These are phyloP conservation scores for Hymenochaete sp. DNA, from an alignment of 1,284 basidiomycete species.

Conservation along the genomic window DNA sequence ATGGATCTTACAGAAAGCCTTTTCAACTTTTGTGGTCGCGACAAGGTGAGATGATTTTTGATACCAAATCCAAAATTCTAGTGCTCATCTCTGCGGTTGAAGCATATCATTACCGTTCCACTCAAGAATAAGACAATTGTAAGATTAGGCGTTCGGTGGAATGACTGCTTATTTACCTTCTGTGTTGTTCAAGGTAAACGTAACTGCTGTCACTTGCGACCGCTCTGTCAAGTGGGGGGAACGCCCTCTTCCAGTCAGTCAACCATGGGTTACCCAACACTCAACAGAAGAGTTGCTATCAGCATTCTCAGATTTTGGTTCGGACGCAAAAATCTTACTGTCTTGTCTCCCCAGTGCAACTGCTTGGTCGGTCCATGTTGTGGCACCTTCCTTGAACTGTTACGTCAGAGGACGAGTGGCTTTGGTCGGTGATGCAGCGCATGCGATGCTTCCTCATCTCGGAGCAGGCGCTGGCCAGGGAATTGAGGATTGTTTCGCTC, in stretches of 20 bases:
- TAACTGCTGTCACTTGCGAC: conserved; percentile 43
- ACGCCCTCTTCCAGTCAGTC: conserved; percentile 26
- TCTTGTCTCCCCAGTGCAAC: conserved; percentile 40
- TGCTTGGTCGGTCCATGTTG: conserved; percentile 52
- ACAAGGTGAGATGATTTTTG: conserved; percentile 39
- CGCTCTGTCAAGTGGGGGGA: conserved; percentile 31
- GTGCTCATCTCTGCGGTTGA: conserved; percentile 9
- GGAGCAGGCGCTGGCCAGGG: conserved; percentile 57
- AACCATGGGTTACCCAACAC: conserved; percentile 41
- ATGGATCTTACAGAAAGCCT: conserved; percentile 30
- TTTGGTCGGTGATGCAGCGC: conserved; percentile 52
- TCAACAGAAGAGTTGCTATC: conserved; percentile 37
- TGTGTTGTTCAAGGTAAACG: conserved; percentile 37
- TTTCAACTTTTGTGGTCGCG: conserved; percentile 33
- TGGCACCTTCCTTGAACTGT: conserved; percentile 39
- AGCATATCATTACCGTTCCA: conserved; percentile 53
- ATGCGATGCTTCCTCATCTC: conserved; percentile 53
- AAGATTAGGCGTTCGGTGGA: background rate
- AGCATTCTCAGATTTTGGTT: conserved; percentile 41
- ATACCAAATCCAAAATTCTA: background rate
- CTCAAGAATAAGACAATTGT: conserved; percentile 38
- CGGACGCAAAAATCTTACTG: conserved; percentile 36
- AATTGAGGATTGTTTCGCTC: conserved; percentile 48
- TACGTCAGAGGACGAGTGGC: conserved; percentile 42
- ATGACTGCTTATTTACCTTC: background rate